Conservation (phyloP, 805 yeast species). For the Kodamaea kaohsiungensis region DNA sequence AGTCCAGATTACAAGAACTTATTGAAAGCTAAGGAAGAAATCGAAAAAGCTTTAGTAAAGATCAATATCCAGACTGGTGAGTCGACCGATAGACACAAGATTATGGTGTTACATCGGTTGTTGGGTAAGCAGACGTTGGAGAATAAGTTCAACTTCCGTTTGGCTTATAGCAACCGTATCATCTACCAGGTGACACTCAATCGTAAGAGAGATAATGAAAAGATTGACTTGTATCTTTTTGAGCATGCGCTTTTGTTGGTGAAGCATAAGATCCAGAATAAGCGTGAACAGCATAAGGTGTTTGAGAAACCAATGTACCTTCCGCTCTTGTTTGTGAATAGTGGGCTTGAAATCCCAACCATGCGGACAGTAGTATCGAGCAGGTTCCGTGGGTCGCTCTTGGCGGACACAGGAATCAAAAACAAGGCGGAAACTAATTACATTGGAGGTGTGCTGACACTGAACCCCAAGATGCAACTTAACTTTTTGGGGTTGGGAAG, state of each 20-base stretch:
- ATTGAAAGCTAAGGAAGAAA: constrained; percentile 69
- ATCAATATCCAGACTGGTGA: constrained; percentile 90
- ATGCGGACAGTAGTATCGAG: constrained; percentile 44
- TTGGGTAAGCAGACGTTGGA: constrained; percentile 74
- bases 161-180: constrained; percentile 80
- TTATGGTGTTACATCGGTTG: constrained; percentile 64
- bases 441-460: constrained; percentile 26
- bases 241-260: constrained; percentile 88
- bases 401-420: constrained; percentile 35
- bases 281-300: constrained; percentile 88
- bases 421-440: constrained; percentile 30
- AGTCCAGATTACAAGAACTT: constrained; percentile 71
- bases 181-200: constrained; percentile 72
- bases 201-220: constrained; percentile 73
- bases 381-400: constrained; percentile 36
- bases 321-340: constrained; percentile 70
- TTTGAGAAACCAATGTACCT: constrained; percentile 86
- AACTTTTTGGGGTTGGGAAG: constrained; percentile 55
- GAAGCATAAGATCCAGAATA: constrained; percentile 81
- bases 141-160: constrained; percentile 82
- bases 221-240: constrained; percentile 81
- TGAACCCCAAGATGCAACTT: constrained; percentile 44
- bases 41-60: constrained; percentile 71
- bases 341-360: constrained; percentile 77
- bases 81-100: constrained; percentile 87